phyloP scores from a whole-genome alignment of 1,139 yeast species.

The Suhomyces panamericanus region DNA sequence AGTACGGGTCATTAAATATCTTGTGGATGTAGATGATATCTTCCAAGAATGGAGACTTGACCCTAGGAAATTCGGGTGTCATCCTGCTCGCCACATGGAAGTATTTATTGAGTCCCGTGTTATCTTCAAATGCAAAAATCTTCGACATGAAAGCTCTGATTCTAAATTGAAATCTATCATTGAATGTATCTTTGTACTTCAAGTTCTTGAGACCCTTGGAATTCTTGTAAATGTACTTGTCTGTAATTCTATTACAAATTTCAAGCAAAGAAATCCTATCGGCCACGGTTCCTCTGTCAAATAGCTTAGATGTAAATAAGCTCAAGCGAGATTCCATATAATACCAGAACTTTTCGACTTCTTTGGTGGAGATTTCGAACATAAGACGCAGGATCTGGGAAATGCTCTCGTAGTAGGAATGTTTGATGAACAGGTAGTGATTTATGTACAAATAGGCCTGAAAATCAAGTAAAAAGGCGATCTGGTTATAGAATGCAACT shows the following conservation, averaged over 20 bases:
- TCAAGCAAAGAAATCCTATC: constrained; percentile 45
- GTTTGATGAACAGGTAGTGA: constrained; percentile 20
- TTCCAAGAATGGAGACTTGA: constrained; percentile 29
- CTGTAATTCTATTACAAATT: constrained; percentile 41
- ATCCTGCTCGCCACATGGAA: constrained; percentile 33
- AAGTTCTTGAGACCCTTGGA: constrained; percentile 28
- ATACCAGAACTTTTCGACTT: constrained; percentile 35
- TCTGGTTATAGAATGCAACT: constrained; percentile 17
- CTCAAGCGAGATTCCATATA: constrained; percentile 37
- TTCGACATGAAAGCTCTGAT: constrained; percentile 38
- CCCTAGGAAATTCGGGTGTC: constrained; percentile 24
- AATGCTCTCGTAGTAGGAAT: constrained; percentile 25
- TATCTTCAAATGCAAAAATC: constrained; percentile 42
- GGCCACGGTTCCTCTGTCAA: constrained; percentile 28
- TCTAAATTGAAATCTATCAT: constrained; percentile 39
- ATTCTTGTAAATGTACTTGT: constrained; percentile 25
- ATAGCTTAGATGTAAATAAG: constrained; percentile 24
- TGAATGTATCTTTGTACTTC: constrained; percentile 40
- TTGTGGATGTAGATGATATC: constrained; percentile 36
- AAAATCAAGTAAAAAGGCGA: constrained; percentile 27
- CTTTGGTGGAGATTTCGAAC: constrained; percentile 22
- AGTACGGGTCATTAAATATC: constrained; percentile 40
- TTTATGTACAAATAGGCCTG: constrained; percentile 20
- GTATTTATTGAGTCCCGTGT: constrained; percentile 48
- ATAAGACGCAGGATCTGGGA: constrained; percentile 24